Percentiles rank a stretch among this genome's conserved stretches.
phyloP scores from a whole-genome alignment of 495 filamentous ascomycete genomes.

The Glonium stellatum region DNA sequence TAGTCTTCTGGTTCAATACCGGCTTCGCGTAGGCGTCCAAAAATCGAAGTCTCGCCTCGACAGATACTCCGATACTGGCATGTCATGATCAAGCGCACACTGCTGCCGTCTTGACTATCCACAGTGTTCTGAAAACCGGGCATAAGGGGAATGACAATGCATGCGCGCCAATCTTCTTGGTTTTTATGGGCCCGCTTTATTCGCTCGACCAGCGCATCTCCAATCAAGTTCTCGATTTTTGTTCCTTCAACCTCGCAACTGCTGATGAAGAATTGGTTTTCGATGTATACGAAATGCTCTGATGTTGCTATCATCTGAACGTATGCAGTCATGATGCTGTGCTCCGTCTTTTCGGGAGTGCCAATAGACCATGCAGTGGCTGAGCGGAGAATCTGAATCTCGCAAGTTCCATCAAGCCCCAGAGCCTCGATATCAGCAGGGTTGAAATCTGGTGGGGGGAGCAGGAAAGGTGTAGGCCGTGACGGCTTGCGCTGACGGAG shows the following conservation, averaged over 20 bases:
- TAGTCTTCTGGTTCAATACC: constrained; percentile 96
- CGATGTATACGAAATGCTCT: constrained; percentile 97
- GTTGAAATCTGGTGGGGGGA: constrained; percentile 89
- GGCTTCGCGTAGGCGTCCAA: constrained; percentile 68
- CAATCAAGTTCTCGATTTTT: constrained; percentile 86
- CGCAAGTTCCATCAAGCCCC: constrained; percentile 86
- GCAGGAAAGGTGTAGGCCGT: constrained; percentile 83
- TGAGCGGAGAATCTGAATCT: constrained; percentile 91
- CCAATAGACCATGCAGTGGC: constrained; percentile 88
- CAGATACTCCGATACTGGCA: constrained; percentile 97
- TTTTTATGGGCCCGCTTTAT: constrained; percentile 79
- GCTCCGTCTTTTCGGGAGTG: constrained; percentile 70
- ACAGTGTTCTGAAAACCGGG: constrained; percentile 98
- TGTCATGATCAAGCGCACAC: constrained; percentile 92
- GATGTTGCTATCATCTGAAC: constrained; percentile 89
- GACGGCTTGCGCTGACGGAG: constrained; percentile 90
- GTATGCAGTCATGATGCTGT: constrained; percentile 95
- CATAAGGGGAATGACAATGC: constrained; percentile 91
- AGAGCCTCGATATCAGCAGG: constrained; percentile 76
- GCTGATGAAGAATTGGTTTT: constrained; percentile 98
- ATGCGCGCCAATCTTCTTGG: constrained; percentile 86
- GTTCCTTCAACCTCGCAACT: constrained; percentile 82
- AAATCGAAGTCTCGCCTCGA: constrained; percentile 87
- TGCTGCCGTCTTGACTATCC: constrained; percentile 85
- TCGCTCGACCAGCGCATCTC: constrained; percentile 88